Evolutionary conservation across 306 rosid genomes (phyloP).

Genomic region (Alnus glutinosa): DNA sequence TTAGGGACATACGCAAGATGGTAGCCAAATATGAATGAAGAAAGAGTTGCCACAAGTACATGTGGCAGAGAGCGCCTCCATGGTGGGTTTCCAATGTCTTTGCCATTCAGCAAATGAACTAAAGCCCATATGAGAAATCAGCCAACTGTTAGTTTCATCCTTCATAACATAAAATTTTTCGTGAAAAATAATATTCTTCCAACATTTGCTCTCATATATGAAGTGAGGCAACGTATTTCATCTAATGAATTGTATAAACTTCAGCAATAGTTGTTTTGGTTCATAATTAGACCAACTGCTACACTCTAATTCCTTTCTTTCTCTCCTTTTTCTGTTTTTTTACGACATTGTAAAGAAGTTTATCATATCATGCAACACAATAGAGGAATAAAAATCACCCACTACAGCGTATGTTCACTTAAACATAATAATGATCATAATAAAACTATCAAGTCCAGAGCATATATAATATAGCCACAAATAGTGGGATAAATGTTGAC

Average conservation of each 20-base stretch:
- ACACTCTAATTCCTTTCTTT: neutral
- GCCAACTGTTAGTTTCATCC: conserved; percentile 28
- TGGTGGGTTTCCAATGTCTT: conserved; percentile 49
- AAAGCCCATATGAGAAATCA: conserved; percentile 35
- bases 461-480: neutral
- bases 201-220: too few relatives aligned
- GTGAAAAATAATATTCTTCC: neutral
- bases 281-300: neutral
- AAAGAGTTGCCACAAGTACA: conserved; percentile 62
- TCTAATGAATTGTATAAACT: neutral
- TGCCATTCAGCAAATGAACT: conserved; percentile 45
- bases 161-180: conserved; percentile 18
- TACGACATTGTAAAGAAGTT: neutral
- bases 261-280: neutral
- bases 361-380: neutral
- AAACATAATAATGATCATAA: neutral
- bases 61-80: conserved; percentile 69
- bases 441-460: neutral
- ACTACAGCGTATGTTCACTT: neutral
- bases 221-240: neutral
- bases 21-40: conserved; percentile 83
- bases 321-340: neutral
- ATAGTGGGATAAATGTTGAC: too few relatives aligned
- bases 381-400: neutral
- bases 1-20: conserved; percentile 65